A percentile compares a stretch with the other conserved stretches of the same genome.
phyloP scores from a whole-genome alignment of 2,329 filamentous ascomycete species.

The Calonectria multiphialidica region DNA sequence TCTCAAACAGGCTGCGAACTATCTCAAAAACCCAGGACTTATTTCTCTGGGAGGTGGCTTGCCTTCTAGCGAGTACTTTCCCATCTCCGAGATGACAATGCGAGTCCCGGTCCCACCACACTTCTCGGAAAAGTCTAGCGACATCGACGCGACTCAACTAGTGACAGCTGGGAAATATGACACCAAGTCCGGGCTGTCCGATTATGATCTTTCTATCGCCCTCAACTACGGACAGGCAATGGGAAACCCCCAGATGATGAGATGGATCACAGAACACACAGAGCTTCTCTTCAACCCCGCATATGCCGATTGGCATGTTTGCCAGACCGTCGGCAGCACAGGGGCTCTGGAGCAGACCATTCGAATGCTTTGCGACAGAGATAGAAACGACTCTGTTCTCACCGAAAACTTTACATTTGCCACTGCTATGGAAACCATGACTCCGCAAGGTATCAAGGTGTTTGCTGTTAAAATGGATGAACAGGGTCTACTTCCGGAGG shows the following conservation, averaged over 20 bases:
- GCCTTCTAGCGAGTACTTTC: neutral
- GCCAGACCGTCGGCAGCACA: constrained; percentile 75
- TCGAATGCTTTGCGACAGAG: constrained; percentile 66
- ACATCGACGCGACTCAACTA: neutral
- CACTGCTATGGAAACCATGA: constrained; percentile 71
- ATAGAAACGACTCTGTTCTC: constrained; percentile 73
- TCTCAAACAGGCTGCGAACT: neutral
- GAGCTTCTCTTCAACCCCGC: constrained; percentile 80
- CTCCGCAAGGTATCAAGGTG: constrained; percentile 69
- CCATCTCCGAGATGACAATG: neutral
- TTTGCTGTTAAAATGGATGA: neutral
- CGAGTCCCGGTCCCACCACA: neutral
- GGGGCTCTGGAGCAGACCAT: constrained; percentile 74
- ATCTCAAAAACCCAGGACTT: neutral
- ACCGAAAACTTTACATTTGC: constrained; percentile 68
- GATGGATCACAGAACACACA: constrained; percentile 81
- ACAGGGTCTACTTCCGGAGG: neutral
- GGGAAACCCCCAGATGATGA: constrained; percentile 75
- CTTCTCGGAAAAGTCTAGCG: neutral
- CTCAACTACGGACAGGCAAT: constrained; percentile 80
- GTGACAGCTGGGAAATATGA: neutral
- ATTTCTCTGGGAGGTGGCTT: neutral
- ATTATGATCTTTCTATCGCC: neutral
- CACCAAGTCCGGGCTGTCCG: neutral
- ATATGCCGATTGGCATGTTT: constrained; percentile 79